phyloP scores from a whole-genome alignment of 768 basidiomycete species.

The Collybia sp. region DNA sequence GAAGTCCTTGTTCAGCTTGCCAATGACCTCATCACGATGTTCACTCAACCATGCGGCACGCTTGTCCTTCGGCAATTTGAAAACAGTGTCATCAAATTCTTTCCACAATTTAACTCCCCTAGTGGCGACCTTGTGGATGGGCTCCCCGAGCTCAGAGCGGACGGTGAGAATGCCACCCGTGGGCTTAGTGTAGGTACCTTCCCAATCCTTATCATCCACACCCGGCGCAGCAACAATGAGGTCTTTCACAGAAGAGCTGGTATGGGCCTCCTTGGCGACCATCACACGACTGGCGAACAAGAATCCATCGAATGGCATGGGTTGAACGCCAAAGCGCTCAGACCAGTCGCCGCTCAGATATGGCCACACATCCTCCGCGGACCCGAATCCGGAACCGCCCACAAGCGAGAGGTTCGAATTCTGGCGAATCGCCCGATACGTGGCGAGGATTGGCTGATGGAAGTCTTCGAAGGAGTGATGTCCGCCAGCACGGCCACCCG shows the following conservation, averaged over 20 bases:
- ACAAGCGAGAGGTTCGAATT: constrained; percentile 87
- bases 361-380: constrained; percentile 92
- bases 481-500: constrained; percentile 96
- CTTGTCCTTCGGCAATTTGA: constrained; percentile 95
- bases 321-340: constrained; percentile 73
- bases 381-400: constrained; percentile 94
- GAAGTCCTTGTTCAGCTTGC: constrained; percentile 91
- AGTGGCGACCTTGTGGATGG: constrained; percentile 98
- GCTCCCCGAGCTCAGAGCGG: constrained; percentile 95
- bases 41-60: constrained; percentile 82
- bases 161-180: constrained; percentile 97
- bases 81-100: constrained; percentile 96
- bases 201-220: constrained; percentile 87
- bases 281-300: constrained; percentile 95
- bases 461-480: constrained; percentile 99
- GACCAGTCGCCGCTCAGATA: constrained; percentile 98
- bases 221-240: constrained; percentile 93
- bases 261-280: constrained; percentile 99
- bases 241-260: constrained; percentile 91
- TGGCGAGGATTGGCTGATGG: constrained; percentile 90
- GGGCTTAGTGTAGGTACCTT: constrained; percentile 89
- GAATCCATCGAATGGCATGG: constrained; percentile 99
- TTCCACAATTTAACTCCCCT: constrained; percentile 98
- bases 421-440: constrained; percentile 87
- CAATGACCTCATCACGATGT: constrained; percentile 85